Conservation (phyloP, 176 grass and related monocot genomes). For the Carex scoparia region DNA sequence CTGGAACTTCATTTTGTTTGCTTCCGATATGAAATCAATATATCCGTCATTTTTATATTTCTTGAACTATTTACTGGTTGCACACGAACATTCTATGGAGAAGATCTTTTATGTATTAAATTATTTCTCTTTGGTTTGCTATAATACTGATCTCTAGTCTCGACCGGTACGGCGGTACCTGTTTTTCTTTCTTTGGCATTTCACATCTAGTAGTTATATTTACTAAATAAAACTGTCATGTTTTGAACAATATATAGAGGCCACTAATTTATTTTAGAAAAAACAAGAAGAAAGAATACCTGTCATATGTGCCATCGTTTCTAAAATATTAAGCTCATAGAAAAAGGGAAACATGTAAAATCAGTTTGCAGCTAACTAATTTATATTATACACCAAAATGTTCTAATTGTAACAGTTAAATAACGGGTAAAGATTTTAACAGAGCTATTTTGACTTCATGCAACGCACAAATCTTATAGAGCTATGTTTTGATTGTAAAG, state of each 20-base stretch:
- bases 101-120: background rate
- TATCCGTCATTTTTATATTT: background rate
- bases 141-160: background rate
- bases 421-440: no score
- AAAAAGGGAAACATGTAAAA: background rate
- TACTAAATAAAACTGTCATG: background rate
- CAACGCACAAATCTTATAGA: no score
- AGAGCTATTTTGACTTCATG: no score
- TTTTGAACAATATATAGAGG: background rate
- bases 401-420: background rate
- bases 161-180: background rate
- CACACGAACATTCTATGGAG: background rate
- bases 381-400: conserved; percentile 18
- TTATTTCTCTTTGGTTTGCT: background rate
- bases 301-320: background rate
- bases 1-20: background rate
- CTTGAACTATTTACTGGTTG: background rate
- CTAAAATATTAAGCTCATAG: background rate
- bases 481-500: no score
- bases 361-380: background rate
- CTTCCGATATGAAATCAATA: background rate
- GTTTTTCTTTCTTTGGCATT: background rate
- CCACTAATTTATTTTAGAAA: background rate
- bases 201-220: background rate
- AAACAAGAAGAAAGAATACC: background rate